Evolutionary conservation across 2,329 filamentous ascomycete species (phyloP).

Genomic region (Ophiosphaerella korrae): DNA sequence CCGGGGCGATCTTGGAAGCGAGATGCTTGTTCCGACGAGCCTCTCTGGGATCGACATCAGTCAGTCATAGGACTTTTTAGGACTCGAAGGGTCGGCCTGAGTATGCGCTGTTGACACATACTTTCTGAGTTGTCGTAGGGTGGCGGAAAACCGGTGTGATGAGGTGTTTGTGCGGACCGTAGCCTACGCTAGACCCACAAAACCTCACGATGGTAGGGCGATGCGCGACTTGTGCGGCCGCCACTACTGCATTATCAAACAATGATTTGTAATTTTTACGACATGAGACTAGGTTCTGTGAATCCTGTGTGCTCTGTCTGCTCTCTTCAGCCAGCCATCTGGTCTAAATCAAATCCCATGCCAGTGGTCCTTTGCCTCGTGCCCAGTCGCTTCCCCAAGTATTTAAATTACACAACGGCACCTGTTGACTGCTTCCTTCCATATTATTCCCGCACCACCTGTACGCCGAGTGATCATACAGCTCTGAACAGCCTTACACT

Average conservation of each 20-base stretch:
- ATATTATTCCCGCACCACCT: slow-evolving; percentile 19
- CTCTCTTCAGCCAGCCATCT: too few species aligned
- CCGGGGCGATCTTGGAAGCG: too few species aligned
- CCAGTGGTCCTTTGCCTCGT: slow-evolving; percentile 7
- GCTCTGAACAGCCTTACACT: slow-evolving; percentile 11
- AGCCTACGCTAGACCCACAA: slow-evolving; percentile 7
- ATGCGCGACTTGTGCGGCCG: slow-evolving; percentile 33
- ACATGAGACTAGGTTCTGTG: slow-evolving; percentile 3
- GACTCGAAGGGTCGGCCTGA: too few species aligned
- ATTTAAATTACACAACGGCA: slow-evolving; percentile 26
- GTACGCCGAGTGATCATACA: slow-evolving; percentile 1
- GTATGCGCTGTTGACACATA: not conserved
- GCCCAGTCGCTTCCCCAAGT: slow-evolving; percentile 24
- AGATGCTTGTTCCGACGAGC: too few species aligned
- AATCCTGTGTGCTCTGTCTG: not conserved
- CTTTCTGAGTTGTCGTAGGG: not conserved
- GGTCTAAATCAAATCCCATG: not conserved
- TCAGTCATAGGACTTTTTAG: too few species aligned
- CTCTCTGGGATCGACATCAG: too few species aligned
- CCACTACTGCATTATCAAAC: slow-evolving; percentile 1
- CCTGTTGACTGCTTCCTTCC: slow-evolving; percentile 23
- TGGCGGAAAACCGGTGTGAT: slow-evolving; percentile 1
- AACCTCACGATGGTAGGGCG: slow-evolving; percentile 3
- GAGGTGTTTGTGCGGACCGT: slow-evolving; percentile 24
- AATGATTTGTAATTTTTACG: slow-evolving; percentile 1